A percentile compares a stretch with the other conserved stretches of the same genome.
These are phyloP conservation scores for Aspergillus hiratsukae DNA, from an alignment of 2,329 filamentous ascomycete species.

Conservation along the genomic window DNA sequence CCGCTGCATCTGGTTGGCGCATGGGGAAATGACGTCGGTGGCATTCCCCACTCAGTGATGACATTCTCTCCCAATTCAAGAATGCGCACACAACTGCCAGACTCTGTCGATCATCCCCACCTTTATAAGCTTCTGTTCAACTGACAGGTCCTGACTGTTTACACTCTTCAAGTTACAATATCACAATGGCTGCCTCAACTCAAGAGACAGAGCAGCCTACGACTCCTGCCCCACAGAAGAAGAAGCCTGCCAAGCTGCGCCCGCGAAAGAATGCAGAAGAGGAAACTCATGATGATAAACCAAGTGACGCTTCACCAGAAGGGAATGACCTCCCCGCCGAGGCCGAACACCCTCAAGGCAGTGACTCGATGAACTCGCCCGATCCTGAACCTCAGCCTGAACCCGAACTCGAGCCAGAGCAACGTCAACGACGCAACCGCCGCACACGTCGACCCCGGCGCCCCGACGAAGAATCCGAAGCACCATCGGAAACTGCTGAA, in stretches of 20 bases:
- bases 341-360: not conserved
- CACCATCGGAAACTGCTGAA: not conserved
- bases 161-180: not conserved
- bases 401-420: not conserved
- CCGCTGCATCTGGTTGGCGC: not conserved
- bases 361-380: not conserved
- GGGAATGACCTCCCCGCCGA: not conserved
- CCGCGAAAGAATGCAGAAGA: not conserved
- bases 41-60: not conserved
- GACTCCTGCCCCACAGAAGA: not conserved
- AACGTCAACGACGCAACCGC: not conserved
- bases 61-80: not conserved
- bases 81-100: not conserved
- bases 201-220: not conserved
- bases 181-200: not conserved
- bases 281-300: not conserved
- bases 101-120: not conserved
- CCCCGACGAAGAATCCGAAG: not conserved
- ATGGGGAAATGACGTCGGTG: not conserved
- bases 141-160: not conserved
- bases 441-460: not conserved
- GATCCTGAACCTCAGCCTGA: not conserved
- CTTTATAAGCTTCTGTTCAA: not conserved
- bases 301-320: not conserved
- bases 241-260: not conserved